Base-by-base conservation (phyloP, 2,329 filamentous ascomycete species). In the Reticulascus tulasneorum region DNA sequence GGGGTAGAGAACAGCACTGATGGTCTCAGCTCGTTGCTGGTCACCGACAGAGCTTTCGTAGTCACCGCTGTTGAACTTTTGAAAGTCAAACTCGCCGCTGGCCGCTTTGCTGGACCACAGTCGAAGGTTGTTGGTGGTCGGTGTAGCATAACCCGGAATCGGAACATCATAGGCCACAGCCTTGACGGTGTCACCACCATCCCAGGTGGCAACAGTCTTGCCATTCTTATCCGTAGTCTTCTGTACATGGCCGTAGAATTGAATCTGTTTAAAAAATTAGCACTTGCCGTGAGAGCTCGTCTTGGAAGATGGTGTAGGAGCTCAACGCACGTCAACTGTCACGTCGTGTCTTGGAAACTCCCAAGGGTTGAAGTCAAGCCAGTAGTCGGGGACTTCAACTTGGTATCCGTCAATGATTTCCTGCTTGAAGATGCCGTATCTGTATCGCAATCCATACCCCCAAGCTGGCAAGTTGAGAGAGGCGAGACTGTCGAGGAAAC, bases 321-420 rank as follows among this genome's bases (percentile, higher is more conserved):
- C 16, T 12, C 12, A 13, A 58, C 76, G 66, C 54, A 81, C 77
- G 63, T 97, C 87, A 17, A 98, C 90, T 3, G 85, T 90, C 44
- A 98, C 86, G 58, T 98, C 93, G 60, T 96, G 88, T 48, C 93
- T 78, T 26, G 90, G 89, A 55, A 97, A 98, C 60, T 98, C 93
- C 93, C 93, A 98, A 1, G 93, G 93, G 64, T 98, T 98, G 65
- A 97, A 96, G 60, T 97, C 93, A 35, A 98, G 79, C 93, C 93
- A 98, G 67, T 98, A 97, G 61, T 98, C 93, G 15, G 93, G 93
- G 40, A 97, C 86, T 58, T 98, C 93, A 47, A 98, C 89, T 64
- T 98, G 93, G 60, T 96, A 98, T 39, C 93, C 93, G 55, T 97
- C 86, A 42, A 96, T 82, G 52, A 98, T 97, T 69, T 97, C 93